Percentiles rank a stretch among this genome's conserved stretches.
These are phyloP conservation scores for Lentinus brumalis DNA, from an alignment of 768 basidiomycete genomes.

Conservation along the genomic window DNA sequence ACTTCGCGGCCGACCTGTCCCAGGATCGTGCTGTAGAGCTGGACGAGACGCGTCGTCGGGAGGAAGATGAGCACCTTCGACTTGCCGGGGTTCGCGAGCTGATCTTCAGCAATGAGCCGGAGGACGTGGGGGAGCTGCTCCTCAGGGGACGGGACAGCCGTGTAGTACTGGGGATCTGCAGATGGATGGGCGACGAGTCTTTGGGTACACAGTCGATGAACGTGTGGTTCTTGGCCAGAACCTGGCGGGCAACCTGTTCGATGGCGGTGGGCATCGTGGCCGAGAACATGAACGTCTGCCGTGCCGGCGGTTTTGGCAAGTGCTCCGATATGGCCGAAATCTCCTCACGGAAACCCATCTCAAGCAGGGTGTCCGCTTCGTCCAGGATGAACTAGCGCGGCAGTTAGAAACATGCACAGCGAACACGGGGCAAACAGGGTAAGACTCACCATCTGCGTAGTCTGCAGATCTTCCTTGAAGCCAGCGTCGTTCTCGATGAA, in stretches of 20 bases:
- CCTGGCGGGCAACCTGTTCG: constrained; percentile 63
- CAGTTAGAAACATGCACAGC: background rate
- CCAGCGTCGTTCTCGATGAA: constrained; percentile 59
- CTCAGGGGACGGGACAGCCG: constrained; percentile 61
- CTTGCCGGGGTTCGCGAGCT: constrained; percentile 62
- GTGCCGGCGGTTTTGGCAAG: constrained; percentile 61
- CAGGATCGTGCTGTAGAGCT: constrained; percentile 69
- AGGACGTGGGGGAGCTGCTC: constrained; percentile 81
- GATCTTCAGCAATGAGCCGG: constrained; percentile 85
- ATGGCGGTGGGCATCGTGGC: constrained; percentile 81
- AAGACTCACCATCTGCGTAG: constrained; percentile 59
- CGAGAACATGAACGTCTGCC: constrained; percentile 93
- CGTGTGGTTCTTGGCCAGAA: constrained; percentile 59
- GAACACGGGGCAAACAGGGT: background rate
- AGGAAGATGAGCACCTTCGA: constrained; percentile 86
- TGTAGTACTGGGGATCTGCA: constrained; percentile 81
- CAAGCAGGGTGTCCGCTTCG: constrained; percentile 88
- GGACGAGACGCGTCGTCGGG: constrained; percentile 82
- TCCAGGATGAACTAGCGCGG: constrained; percentile 77
- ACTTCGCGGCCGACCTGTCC: constrained; percentile 44
- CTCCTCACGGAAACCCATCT: constrained; percentile 91
- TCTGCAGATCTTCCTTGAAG: constrained; percentile 52
- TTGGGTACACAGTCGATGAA: constrained; percentile 75
- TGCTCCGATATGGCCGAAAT: constrained; percentile 68
- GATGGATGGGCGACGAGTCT: constrained; percentile 64